Evolutionary conservation across 805 yeast genomes (phyloP), one percentile per base, ranked within the genome.

Genomic region (Candida chilensis): DNA sequence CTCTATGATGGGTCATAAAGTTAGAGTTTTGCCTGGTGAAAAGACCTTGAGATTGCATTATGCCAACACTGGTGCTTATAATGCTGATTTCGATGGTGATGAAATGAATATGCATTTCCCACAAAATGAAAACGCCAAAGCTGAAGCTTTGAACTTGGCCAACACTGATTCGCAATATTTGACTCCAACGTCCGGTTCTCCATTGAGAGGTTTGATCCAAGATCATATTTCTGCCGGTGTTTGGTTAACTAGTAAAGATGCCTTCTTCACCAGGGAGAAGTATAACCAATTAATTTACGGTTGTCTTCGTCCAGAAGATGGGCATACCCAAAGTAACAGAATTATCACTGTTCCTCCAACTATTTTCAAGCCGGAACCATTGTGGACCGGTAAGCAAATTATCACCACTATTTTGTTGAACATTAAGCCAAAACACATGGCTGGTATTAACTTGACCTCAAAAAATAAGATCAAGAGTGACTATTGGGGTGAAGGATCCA

Each of bases 81-180:
- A 90, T 56, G 97, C 97, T 24, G 98, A 90, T 72, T 90, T 92
- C 48, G 98, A 90, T 61, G 98, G 98, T 68, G 98, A 90, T 60
- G 98, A 90, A 66, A 90, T 90, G 98, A 90, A 90, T 56, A 82
- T 90, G 96, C 98, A 90, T 63, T 90, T 90, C 69, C 98, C 98
- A 17, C 98, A 90, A 64, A 87, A 84, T 57, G 96, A 90, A 62
- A 84, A 85, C 44, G 98, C 97, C 7, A 78, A 88, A 52, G 90
- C 97, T 15, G 98, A 92, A 62, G 97, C 98, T 2, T 66, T 86
- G 49, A 75, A 86, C 51, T 69, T 92, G 54, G 98, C 98, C 24
- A 88, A 90, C 56, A 92, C 99, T 6, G 96, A 94, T 57, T 83
- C 94, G 37, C 98, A 92, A 64, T 92, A 92, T 57, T 69, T 92